Conservation (phyloP, 441 rosid species). For the Croton setiger region DNA sequence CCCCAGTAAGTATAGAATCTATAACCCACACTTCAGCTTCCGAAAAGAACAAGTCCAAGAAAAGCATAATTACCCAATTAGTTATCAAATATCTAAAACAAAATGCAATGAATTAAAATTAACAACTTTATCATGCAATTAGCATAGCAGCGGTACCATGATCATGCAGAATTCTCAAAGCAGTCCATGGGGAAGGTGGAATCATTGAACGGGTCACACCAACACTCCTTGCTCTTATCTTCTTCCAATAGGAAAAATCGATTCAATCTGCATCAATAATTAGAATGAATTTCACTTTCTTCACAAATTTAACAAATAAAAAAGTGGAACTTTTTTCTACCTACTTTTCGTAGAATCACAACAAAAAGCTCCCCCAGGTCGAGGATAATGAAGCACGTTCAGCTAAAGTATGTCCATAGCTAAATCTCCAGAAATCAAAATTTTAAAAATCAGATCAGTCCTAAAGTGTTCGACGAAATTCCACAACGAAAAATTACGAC, state of each 20-base stretch:
- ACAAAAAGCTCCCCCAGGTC: conserved; percentile 27
- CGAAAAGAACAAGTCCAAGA: neutral
- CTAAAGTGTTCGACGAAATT: conserved; percentile 50
- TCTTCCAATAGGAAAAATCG: conserved; percentile 67
- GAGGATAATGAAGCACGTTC: conserved; percentile 18
- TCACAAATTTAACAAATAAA: neutral
- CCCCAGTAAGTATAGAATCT: neutral
- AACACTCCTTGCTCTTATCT: conserved; percentile 38
- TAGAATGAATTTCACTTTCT: neutral
- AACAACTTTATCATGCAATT: neutral
- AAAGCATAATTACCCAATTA: neutral
- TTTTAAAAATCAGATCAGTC: neutral
- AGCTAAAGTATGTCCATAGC: conserved; percentile 26
- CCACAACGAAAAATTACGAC: conserved; percentile 21
- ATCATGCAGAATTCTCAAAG: conserved; percentile 46
- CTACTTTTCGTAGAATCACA: conserved; percentile 29
- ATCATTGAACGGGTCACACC: conserved; percentile 53
- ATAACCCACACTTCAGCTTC: conserved; percentile 3
- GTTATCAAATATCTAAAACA: neutral
- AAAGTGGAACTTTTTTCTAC: neutral
- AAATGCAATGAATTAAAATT: neutral
- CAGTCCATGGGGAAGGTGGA: conserved; percentile 50
- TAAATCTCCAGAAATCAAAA: conserved; percentile 35
- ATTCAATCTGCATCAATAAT: conserved; percentile 29
- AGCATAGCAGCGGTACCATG: conserved; percentile 35